Conservation (phyloP, 1,139 yeast genomes). For the Geotrichum fermentans region DNA sequence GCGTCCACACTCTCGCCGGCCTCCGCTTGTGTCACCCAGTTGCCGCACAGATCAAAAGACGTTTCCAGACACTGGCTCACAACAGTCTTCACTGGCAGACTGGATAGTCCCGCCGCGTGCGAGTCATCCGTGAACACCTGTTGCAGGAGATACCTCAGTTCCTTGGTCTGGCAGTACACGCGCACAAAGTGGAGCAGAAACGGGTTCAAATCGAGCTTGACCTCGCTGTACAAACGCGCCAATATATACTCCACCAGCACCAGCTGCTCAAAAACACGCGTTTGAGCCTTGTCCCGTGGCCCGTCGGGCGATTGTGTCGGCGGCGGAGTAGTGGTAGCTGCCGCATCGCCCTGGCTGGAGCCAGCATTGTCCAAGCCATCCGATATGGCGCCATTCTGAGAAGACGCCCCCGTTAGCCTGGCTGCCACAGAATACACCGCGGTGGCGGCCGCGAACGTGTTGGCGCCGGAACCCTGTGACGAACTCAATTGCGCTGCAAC, state of each 20-base stretch:
- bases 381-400: neutral
- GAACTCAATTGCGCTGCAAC: conserved; percentile 9
- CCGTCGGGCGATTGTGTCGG: neutral
- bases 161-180: neutral
- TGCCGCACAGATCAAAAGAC: conserved; percentile 10
- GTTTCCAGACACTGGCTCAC: conserved; percentile 6
- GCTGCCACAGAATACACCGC: conserved; percentile 1
- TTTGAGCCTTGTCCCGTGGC: no score
- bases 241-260: conserved; percentile 11
- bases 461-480: neutral
- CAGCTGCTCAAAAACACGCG: no score
- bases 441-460: conserved; percentile 3
- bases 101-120: conserved; percentile 4
- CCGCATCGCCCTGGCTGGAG: neutral
- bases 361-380: neutral
- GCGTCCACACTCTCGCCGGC: no score
- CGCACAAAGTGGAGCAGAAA: conserved; percentile 15
- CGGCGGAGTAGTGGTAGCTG: neutral
- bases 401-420: neutral
- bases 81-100: conserved; percentile 6
- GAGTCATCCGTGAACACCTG: no score
- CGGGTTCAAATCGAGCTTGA: conserved; percentile 4
- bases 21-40: neutral
- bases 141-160: conserved; percentile 2
- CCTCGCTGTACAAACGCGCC: conserved; percentile 10